Percentiles rank a stretch among this genome's conserved stretches.
Conservation (phyloP, 2,329 filamentous ascomycete species). For the Apiospora phragmitis region DNA sequence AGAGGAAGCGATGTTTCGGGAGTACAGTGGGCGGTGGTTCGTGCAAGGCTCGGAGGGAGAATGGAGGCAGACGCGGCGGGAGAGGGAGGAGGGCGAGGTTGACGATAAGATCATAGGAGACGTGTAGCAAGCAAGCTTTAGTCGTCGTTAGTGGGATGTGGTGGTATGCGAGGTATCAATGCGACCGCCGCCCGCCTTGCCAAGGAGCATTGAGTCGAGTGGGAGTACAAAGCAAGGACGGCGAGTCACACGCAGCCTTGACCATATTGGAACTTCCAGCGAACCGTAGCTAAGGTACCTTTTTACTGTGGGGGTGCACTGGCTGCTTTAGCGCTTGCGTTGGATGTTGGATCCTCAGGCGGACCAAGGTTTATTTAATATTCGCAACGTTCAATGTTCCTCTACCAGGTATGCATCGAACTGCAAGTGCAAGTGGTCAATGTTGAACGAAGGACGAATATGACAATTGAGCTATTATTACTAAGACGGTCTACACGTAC, state of each 20-base stretch:
- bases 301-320: neutral
- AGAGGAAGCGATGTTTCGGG: neutral
- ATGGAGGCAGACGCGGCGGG: slow-evolving; percentile 5
- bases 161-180: neutral
- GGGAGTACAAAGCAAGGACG: neutral
- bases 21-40: neutral
- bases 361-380: neutral
- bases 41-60: neutral
- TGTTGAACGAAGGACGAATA: neutral
- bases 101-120: slow-evolving; percentile 16
- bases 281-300: neutral
- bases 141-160: neutral
- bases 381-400: neutral
- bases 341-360: neutral
- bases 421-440: too few species aligned
- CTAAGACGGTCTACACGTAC: neutral
- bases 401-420: neutral
- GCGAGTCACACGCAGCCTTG: too few species aligned
- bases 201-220: slow-evolving; percentile 1
- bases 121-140: slow-evolving; percentile 1
- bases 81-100: slow-evolving; percentile 13
- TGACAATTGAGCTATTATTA: neutral
- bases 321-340: neutral
- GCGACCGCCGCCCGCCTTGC: slow-evolving; percentile 4
- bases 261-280: neutral